Percentiles rank a stretch among this genome's conserved stretches.
phyloP scores from a whole-genome alignment of 306 rosid species.

The Potentilla sterilis region DNA sequence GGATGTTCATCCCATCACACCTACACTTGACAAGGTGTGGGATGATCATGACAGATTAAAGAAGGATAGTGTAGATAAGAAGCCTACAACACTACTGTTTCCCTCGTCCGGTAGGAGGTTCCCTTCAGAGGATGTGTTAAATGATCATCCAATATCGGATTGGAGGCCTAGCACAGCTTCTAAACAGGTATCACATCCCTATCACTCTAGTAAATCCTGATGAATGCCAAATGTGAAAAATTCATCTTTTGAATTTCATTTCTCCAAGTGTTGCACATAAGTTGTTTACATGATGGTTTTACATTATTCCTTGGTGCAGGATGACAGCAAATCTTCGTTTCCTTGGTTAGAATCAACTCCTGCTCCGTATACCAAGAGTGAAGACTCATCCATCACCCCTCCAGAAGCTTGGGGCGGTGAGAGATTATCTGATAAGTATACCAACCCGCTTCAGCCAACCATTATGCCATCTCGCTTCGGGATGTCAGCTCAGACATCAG shows the following conservation, averaged over 20 bases:
- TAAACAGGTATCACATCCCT: constrained; percentile 60
- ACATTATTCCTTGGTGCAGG: constrained; percentile 41
- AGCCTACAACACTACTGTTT: constrained; percentile 59
- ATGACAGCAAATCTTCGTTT: constrained; percentile 63
- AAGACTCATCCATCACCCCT: constrained; percentile 90
- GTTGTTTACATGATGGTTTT: constrained; percentile 5
- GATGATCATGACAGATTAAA: constrained; percentile 70
- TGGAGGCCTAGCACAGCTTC: constrained; percentile 69
- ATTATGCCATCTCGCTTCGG: constrained; percentile 75
- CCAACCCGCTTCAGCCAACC: constrained; percentile 50
- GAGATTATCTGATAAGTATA: constrained; percentile 71
- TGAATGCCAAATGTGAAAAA: constrained; percentile 24
- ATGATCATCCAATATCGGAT: constrained; percentile 76
- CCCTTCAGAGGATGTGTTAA: constrained; percentile 59
- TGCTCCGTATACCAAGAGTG: constrained; percentile 66
- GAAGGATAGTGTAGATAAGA: constrained; percentile 74
- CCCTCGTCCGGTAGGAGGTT: constrained; percentile 72
- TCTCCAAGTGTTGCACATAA: not conserved
- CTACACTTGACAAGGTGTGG: constrained; percentile 71
- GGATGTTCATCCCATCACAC: constrained; percentile 94
- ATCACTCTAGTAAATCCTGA: constrained; percentile 20
- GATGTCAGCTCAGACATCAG: constrained; percentile 61
- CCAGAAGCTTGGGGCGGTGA: constrained; percentile 99
- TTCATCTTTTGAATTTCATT: constrained; percentile 22
- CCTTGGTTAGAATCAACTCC: constrained; percentile 66